phyloP scores from a whole-genome alignment of 1,284 basidiomycete genomes.

The Cutaneotrichosporon dermatis region DNA sequence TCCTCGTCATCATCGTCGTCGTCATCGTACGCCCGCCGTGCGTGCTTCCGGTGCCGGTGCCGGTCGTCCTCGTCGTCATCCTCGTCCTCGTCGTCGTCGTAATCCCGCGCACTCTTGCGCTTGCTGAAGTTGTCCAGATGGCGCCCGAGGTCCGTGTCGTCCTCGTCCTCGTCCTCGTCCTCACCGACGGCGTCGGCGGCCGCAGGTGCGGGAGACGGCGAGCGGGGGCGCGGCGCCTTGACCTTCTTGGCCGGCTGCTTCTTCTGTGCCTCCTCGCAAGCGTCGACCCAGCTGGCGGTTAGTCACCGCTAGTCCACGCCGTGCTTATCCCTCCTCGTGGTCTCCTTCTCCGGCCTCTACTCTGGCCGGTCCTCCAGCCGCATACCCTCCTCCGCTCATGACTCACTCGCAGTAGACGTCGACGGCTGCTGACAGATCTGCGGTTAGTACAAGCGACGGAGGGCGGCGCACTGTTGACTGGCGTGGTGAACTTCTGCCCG shows the following conservation, averaged over 20 bases:
- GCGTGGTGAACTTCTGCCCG: slow-evolving; percentile 36
- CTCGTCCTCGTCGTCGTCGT: slow-evolving; percentile 21
- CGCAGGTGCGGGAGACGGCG: slow-evolving; percentile 8
- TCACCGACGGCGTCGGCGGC: slow-evolving; percentile 55
- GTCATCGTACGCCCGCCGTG: slow-evolving; percentile 13
- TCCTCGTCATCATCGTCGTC: slow-evolving; percentile 23
- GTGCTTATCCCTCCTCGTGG: too few species aligned
- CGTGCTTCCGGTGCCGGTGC: slow-evolving; percentile 1
- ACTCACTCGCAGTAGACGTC: slow-evolving; percentile 47
- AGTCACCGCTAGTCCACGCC: too few species aligned
- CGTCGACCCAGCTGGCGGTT: slow-evolving; percentile 44
- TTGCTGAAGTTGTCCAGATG: neutral
- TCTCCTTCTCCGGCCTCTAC: too few species aligned
- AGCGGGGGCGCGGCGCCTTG: slow-evolving; percentile 5
- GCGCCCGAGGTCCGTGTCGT: slow-evolving; percentile 50
- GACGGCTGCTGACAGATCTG: slow-evolving; percentile 43
- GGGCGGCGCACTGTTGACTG: slow-evolving; percentile 39
- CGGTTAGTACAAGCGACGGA: neutral
- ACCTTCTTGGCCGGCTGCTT: slow-evolving; percentile 34
- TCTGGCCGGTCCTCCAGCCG: too few species aligned
- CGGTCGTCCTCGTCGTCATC: slow-evolving; percentile 1
- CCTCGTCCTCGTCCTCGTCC: slow-evolving; percentile 58
- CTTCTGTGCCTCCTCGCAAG: slow-evolving; percentile 40
- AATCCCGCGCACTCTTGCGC: slow-evolving; percentile 11
- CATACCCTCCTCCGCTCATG: too few species aligned